These are phyloP conservation scores for Aspergillus nomiae DNA, from an alignment of 2,329 filamentous ascomycete species.

Conservation along the genomic window DNA sequence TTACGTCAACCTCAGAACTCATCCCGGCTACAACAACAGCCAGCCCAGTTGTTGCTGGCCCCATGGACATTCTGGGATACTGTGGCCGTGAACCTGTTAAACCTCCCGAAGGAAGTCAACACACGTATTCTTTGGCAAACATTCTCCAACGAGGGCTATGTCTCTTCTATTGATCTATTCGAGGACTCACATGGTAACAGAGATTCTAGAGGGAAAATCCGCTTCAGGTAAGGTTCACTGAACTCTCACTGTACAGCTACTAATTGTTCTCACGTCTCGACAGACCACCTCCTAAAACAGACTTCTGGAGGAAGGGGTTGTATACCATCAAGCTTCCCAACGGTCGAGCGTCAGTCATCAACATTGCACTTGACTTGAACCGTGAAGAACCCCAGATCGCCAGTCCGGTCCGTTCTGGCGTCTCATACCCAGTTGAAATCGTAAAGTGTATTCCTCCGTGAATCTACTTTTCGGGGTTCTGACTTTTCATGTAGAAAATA, in stretches of 20 bases:
- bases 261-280: background rate
- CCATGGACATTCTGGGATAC: slow-evolving; percentile 45
- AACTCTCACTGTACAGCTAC: background rate
- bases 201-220: slow-evolving; percentile 50
- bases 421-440: slow-evolving; percentile 37
- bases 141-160: slow-evolving; percentile 55
- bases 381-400: slow-evolving; percentile 23
- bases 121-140: slow-evolving; percentile 52
- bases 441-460: slow-evolving; percentile 30
- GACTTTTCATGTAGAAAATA: slow-evolving; percentile 39
- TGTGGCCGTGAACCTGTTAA: slow-evolving; percentile 37
- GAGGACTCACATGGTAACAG: slow-evolving; percentile 45
- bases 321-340: slow-evolving; percentile 32
- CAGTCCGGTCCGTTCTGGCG: slow-evolving; percentile 37
- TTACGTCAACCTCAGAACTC: background rate
- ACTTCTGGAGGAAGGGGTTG: slow-evolving; percentile 52
- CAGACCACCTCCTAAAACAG: slow-evolving; percentile 53
- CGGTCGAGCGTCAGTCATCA: slow-evolving; percentile 23
- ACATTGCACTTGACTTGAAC: slow-evolving; percentile 28
- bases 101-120: slow-evolving; percentile 37
- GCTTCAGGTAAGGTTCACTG: slow-evolving; percentile 49
- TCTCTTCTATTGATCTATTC: slow-evolving; percentile 61
- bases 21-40: slow-evolving; percentile 3
- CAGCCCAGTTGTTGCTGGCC: slow-evolving; percentile 14
- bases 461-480: background rate